phyloP scores from a whole-genome alignment of 768 basidiomycete species.

The Chiua virens region DNA sequence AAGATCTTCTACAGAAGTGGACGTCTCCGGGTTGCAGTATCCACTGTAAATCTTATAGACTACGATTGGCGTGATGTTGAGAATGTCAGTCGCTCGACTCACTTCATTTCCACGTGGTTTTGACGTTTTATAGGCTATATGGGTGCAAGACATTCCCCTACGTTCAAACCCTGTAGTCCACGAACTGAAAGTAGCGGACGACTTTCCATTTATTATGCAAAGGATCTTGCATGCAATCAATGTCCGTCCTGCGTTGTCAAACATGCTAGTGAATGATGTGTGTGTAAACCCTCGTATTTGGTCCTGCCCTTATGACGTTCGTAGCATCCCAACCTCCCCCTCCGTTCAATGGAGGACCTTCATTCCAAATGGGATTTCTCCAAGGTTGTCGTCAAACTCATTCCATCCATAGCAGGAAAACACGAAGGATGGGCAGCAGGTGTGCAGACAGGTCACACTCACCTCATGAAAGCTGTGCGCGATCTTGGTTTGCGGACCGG shows the following conservation, averaged over 20 bases:
- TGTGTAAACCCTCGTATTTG: slow-evolving; percentile 8
- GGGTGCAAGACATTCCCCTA: slow-evolving; percentile 82
- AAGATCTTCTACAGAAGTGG: slow-evolving; percentile 87
- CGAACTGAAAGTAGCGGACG: slow-evolving; percentile 35
- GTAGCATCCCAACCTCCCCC: slow-evolving; percentile 64
- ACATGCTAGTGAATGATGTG: slow-evolving; percentile 52
- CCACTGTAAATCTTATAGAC: slow-evolving; percentile 83
- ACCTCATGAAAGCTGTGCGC: slow-evolving; percentile 71
- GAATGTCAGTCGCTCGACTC: slow-evolving; percentile 53
- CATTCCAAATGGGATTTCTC: slow-evolving; percentile 81
- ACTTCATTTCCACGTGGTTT: background rate
- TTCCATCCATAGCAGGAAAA: slow-evolving; percentile 84
- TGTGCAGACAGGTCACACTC: slow-evolving; percentile 64
- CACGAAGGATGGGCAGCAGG: too few relatives aligned
- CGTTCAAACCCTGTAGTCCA: slow-evolving; percentile 38
- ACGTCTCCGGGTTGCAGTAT: slow-evolving; percentile 74
- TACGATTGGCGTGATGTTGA: slow-evolving; percentile 90
- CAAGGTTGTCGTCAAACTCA: slow-evolving; percentile 66
- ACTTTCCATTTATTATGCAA: slow-evolving; percentile 60
- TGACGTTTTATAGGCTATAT: slow-evolving; percentile 57
- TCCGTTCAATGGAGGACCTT: slow-evolving; percentile 60
- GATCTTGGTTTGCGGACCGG: slow-evolving; percentile 60
- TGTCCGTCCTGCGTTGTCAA: slow-evolving; percentile 59
- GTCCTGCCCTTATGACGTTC: slow-evolving; percentile 5
- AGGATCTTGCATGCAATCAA: slow-evolving; percentile 58